These are phyloP conservation scores for Colletotrichum theobromicola DNA, from an alignment of 2,329 filamentous ascomycete species.

Conservation along the genomic window DNA sequence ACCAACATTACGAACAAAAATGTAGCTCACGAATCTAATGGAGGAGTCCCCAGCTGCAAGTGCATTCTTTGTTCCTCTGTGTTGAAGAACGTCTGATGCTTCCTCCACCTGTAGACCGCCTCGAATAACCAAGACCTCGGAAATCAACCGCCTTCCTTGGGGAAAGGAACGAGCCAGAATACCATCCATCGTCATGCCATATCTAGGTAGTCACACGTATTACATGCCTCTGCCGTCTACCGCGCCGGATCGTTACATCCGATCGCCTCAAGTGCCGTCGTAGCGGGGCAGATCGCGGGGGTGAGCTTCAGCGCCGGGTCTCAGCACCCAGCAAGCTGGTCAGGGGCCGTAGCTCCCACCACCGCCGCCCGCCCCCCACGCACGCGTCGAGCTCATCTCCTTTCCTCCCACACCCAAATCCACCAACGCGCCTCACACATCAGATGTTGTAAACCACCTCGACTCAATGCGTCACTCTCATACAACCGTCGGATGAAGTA, in stretches of 20 bases:
- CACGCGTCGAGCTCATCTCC: neutral
- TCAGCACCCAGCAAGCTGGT: neutral
- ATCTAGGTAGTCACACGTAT: neutral
- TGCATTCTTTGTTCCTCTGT: neutral
- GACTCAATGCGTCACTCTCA: neutral
- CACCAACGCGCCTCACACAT: neutral
- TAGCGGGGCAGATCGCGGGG: constrained; percentile 9
- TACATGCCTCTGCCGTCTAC: neutral
- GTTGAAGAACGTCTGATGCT: neutral
- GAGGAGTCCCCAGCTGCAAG: neutral
- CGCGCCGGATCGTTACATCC: neutral
- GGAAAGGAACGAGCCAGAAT: neutral
- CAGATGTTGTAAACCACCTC: neutral
- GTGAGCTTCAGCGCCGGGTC: neutral
- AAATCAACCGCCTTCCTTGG: neutral
- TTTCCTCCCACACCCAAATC: neutral
- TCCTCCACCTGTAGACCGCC: neutral
- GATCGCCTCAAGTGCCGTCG: neutral
- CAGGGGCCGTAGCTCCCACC: neutral
- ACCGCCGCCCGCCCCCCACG: neutral
- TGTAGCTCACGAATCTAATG: neutral
- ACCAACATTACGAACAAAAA: neutral
- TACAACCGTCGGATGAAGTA: neutral
- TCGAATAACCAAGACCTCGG: neutral
- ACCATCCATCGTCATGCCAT: neutral